These are phyloP conservation scores for Aphanomyces invadans DNA, from an alignment of 352 stramenopile species.

Conservation along the genomic window DNA sequence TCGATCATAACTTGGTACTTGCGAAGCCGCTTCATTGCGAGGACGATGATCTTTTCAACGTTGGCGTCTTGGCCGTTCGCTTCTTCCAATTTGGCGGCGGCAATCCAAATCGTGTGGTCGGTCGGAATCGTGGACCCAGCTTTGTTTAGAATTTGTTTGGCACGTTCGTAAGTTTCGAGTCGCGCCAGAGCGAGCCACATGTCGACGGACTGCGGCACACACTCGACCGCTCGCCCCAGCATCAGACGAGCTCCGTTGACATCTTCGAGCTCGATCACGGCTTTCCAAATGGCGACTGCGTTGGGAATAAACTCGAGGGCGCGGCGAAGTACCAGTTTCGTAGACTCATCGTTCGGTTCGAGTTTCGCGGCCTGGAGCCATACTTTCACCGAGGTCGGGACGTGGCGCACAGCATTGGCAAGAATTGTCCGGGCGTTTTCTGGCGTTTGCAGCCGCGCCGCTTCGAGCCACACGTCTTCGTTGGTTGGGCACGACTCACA, in stretches of 20 bases:
- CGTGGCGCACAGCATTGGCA: constrained; percentile 88
- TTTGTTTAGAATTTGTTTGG: constrained; percentile 96
- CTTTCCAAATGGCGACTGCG: constrained; percentile 98
- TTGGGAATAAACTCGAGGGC: constrained; percentile 95
- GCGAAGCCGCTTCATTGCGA: constrained; percentile 82
- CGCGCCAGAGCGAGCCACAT: constrained; percentile 97
- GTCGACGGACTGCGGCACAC: constrained; percentile 94
- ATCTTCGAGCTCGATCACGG: constrained; percentile 97
- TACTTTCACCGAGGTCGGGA: constrained; percentile 93
- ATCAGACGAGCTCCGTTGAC: constrained; percentile 93
- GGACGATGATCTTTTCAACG: constrained; percentile 77
- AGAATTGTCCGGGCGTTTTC: constrained; percentile 97
- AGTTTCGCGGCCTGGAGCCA: constrained; percentile 95
- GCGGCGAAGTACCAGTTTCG: constrained; percentile 86
- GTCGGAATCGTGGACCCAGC: constrained; percentile 90
- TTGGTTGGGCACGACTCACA: constrained; percentile 94
- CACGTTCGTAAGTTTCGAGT: constrained; percentile 98
- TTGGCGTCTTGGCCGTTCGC: constrained; percentile 87
- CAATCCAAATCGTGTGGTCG: constrained; percentile 97
- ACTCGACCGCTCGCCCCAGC: constrained; percentile 96
- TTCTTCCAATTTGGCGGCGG: constrained; percentile 98
- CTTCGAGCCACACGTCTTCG: constrained; percentile 99
- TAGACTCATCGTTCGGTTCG: constrained; percentile 81
- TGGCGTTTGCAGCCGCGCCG: constrained; percentile 89
- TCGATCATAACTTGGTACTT: constrained; percentile 90